Conservation (phyloP, 768 basidiomycete species). For the Leccinum longicurvipes region DNA sequence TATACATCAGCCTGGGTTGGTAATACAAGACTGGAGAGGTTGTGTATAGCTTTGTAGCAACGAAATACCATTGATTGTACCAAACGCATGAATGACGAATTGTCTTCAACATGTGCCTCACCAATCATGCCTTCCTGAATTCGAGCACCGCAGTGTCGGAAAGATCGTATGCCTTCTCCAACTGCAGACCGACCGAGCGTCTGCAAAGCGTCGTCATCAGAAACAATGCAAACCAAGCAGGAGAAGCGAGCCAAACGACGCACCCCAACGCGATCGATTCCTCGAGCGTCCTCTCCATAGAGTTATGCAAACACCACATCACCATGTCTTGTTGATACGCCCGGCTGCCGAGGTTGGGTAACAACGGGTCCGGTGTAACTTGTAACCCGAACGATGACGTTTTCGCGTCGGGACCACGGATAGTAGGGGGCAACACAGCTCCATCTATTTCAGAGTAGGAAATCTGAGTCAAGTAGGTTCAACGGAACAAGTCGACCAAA, state of each 20-base stretch:
- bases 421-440: conserved; percentile 10
- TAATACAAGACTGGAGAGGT: neutral
- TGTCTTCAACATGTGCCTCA: neutral
- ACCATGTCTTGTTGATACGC: conserved; percentile 44
- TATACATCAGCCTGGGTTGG: neutral
- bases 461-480: neutral
- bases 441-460: conserved; percentile 15
- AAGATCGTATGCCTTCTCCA: neutral
- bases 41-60: neutral
- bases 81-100: too few species aligned
- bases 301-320: conserved; percentile 44
- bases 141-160: neutral
- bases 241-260: neutral
- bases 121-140: neutral
- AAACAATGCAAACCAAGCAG: neutral
- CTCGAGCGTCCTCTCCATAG: conserved; percentile 39
- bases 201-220: neutral
- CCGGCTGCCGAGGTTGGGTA: conserved; percentile 46
- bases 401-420: conserved; percentile 1
- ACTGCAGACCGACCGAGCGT: neutral
- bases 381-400: conserved; percentile 10
- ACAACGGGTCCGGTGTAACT: conserved; percentile 41
- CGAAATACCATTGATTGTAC: too few species aligned
- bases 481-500: neutral
- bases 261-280: neutral